Evolutionary conservation across 495 filamentous ascomycete genomes (phyloP), one percentile per base, ranked within the genome.

Genomic region (Cryomyces minteri): DNA sequence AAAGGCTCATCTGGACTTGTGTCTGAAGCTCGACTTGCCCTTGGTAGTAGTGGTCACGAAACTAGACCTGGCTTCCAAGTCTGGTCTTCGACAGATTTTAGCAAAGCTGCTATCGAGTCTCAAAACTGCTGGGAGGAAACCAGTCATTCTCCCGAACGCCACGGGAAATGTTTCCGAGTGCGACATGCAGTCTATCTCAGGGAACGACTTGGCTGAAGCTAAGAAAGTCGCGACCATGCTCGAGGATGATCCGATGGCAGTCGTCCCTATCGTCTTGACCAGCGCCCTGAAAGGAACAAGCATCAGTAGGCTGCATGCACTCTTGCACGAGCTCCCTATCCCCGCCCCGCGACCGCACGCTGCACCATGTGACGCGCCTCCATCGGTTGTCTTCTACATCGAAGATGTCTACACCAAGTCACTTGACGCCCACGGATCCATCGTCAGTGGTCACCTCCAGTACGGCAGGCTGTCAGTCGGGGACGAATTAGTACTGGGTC

Each of bases 41-140:
- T 60, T 92, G 41, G 67, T 83, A 6, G 72, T 96, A 4, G 72
- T 85, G 6, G 81, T 98, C 41, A 95, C 90, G 0, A 98, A 96
- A 55, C 67, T 88, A 40, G 90, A 98, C 54, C 61, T 94, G 45
- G 87, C 87, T 12, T 83, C 79, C 9, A 84, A 77, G 44, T 55
- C 62, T 1, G 73, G 76, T 25, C 57, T 96, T 14, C 70, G 73
- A 29, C 71, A 69, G 25, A 87, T 74, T 2, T 67, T 98, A 41
- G 68, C 68, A 18, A 80, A 72, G 51, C 61, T 94, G 2, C 67
- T 94, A n/a, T 80, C 84, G 0, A 69, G 72, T 5, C 58, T 96
- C 8, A 95, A 95, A 60, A 65, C 70, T 32, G 69, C 74, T 28
- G 79, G 80, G 4, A 76, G 82, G 50, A 77, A 73, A 43, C 86